These are phyloP conservation scores for Pythium coloratum DNA, from an alignment of 352 stramenopile genomes.

Conservation along the genomic window DNA sequence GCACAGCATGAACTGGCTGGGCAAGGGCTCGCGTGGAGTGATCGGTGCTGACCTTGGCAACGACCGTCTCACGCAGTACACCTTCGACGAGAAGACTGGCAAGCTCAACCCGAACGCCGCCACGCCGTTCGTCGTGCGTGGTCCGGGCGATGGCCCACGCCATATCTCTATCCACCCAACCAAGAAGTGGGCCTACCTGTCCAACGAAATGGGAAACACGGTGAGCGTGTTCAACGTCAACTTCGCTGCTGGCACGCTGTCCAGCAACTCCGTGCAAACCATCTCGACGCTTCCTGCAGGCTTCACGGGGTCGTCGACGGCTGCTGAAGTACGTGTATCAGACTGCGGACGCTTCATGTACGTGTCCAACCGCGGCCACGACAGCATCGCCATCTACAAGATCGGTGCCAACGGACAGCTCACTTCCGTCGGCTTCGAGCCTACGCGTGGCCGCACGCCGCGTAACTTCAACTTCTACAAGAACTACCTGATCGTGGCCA, in stretches of 20 bases:
- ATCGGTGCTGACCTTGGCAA: conserved; percentile 61
- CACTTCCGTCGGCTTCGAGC: conserved; percentile 37
- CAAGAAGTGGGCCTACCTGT: conserved; percentile 51
- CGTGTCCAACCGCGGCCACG: conserved; percentile 62
- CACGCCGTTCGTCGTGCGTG: conserved; percentile 18
- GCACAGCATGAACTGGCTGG: conserved; percentile 67
- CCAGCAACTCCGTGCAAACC: conserved; percentile 33
- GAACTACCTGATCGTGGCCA: conserved; percentile 55
- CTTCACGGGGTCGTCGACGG: conserved; percentile 31
- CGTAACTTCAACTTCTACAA: conserved; percentile 51
- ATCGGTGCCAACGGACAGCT: conserved; percentile 41
- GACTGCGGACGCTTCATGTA: too few species aligned
- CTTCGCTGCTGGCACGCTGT: conserved; percentile 27
- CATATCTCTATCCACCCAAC: conserved; percentile 60
- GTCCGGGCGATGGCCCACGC: conserved; percentile 48
- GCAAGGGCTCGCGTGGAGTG: conserved; percentile 37
- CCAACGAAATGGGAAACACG: conserved; percentile 62
- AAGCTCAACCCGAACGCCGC: conserved; percentile 29
- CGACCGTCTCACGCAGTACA: conserved; percentile 57
- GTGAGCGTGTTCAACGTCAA: conserved; percentile 52
- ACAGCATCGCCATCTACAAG: conserved; percentile 62
- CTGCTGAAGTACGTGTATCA: conserved; percentile 62
- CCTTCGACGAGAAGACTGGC: conserved; percentile 36
- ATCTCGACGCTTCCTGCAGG: conserved; percentile 54
- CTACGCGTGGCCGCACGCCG: conserved; percentile 42